phyloP scores from a whole-genome alignment of 768 basidiomycete genomes.

The Leucosporidium scottii region DNA sequence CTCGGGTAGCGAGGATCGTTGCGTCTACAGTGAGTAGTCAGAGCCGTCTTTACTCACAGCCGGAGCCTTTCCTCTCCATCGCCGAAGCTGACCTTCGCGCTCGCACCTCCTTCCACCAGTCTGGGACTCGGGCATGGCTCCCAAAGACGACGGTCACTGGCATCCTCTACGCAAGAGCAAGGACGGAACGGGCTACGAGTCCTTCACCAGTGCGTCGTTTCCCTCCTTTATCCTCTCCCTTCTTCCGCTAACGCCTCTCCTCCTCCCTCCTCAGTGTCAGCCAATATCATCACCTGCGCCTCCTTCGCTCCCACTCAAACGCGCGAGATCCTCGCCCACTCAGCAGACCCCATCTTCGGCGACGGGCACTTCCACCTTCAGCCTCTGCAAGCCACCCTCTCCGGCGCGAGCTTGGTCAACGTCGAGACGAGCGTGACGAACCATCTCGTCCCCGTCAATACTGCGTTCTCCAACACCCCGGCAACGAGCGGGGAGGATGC shows the following conservation, averaged over 20 bases:
- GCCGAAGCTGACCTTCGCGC: background rate
- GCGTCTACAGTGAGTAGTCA: conserved; percentile 18
- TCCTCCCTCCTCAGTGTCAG: conserved; percentile 12
- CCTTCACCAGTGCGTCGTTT: conserved; percentile 17
- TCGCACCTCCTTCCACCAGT: background rate
- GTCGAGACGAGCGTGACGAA: background rate
- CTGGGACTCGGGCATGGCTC: conserved; percentile 17
- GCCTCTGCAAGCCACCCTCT: conserved; percentile 4
- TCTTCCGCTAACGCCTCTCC: background rate
- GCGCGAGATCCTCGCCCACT: conserved; percentile 22
- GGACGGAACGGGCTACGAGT: conserved; percentile 21
- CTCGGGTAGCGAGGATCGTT: conserved; percentile 34
- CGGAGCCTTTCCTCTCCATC: too few relatives aligned
- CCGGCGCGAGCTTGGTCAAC: background rate
- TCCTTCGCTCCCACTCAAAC: conserved; percentile 33
- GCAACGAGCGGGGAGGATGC: conserved; percentile 10
- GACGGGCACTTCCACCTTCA: conserved; percentile 13
- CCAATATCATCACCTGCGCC: conserved; percentile 36
- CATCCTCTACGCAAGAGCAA: conserved; percentile 10
- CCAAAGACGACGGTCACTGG: background rate
- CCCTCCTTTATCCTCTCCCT: background rate
- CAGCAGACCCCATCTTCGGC: conserved; percentile 31
- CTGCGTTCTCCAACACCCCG: background rate
- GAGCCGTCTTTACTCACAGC: background rate
- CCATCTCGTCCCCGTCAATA: background rate